Evolutionary conservation across 1,139 yeast genomes (phyloP).

Genomic region (Tardiomyces depauwii): DNA sequence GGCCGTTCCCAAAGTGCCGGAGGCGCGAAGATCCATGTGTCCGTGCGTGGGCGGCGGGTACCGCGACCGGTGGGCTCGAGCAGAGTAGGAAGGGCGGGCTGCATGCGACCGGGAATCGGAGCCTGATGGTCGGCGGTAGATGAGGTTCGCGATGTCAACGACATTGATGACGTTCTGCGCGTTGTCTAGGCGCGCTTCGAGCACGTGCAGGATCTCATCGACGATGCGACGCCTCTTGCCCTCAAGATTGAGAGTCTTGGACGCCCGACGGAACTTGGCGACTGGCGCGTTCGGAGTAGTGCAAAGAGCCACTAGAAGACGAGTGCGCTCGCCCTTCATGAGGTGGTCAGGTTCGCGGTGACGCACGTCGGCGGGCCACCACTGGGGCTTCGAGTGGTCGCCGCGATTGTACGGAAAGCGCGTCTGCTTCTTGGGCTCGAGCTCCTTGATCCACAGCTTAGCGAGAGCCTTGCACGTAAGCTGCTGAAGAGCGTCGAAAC

Average conservation of each 20-base stretch:
- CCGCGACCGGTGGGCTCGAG: no score
- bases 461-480: constrained; percentile 49
- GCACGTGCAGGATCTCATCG: constrained; percentile 1
- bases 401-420: constrained; percentile 49
- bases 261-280: not conserved
- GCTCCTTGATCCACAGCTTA: constrained; percentile 53
- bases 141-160: constrained; percentile 3
- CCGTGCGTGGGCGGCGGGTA: no score
- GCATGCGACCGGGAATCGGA: not conserved
- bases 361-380: constrained; percentile 59
- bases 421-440: constrained; percentile 62
- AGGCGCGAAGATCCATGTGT: no score
- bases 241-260: not conserved
- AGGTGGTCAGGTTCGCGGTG: constrained; percentile 72
- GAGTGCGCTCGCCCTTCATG: constrained; percentile 43
- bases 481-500: constrained; percentile 34
- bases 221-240: constrained; percentile 7
- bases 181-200: constrained; percentile 2
- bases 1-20: no score
- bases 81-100: no score
- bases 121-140: constrained; percentile 8
- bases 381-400: constrained; percentile 39
- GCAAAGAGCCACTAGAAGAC: constrained; percentile 36
- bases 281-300: constrained; percentile 22
- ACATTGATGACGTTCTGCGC: constrained; percentile 2